Evolutionary conservation across 140 eudicot species (phyloP).

Genomic region (Stevia rebaudiana): DNA sequence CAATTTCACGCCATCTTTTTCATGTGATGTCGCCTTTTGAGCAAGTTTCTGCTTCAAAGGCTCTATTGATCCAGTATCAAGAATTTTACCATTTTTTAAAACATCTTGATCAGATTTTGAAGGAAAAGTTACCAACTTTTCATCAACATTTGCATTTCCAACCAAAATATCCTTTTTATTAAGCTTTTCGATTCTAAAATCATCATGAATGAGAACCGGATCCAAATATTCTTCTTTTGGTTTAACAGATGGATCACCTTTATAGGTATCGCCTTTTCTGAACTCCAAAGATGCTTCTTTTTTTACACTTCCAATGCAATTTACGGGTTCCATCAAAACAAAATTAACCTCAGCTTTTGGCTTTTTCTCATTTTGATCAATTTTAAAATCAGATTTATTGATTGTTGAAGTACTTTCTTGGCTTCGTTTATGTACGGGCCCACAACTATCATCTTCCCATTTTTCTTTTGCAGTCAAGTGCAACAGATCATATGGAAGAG

Average conservation of each 20-base stretch:
- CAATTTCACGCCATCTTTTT: slow-evolving; percentile 39
- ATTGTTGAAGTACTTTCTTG: slow-evolving; percentile 32
- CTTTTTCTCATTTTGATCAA: slow-evolving; percentile 39
- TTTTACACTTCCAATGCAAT: slow-evolving; percentile 11
- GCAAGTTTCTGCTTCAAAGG: slow-evolving; percentile 33
- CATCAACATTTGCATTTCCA: slow-evolving; percentile 27
- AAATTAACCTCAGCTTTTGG: slow-evolving; percentile 31
- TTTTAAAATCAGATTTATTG: slow-evolving; percentile 39
- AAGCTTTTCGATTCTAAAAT: slow-evolving; percentile 37
- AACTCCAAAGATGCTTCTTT: slow-evolving; percentile 40
- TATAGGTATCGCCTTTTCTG: slow-evolving; percentile 26
- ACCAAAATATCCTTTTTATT: slow-evolving; percentile 29
- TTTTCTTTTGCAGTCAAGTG: slow-evolving; percentile 43
- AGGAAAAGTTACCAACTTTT: slow-evolving; percentile 18
- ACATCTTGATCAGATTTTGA: slow-evolving; percentile 38
- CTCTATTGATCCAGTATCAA: slow-evolving; percentile 23
- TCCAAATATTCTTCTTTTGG: slow-evolving; percentile 42
- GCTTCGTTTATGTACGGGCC: slow-evolving; percentile 34
- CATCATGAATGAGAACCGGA: slow-evolving; percentile 29
- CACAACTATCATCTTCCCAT: slow-evolving; percentile 37
- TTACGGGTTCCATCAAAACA: slow-evolving; percentile 21
- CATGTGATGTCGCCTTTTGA: slow-evolving; percentile 40
- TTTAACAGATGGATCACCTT: slow-evolving; percentile 27
- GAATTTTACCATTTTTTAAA: slow-evolving; percentile 32
- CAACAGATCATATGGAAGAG: slow-evolving; percentile 55